A percentile compares a stretch with the other conserved stretches of the same genome.
phyloP scores from a whole-genome alignment of 2,329 filamentous ascomycete genomes.

The Clathrospora elynae region DNA sequence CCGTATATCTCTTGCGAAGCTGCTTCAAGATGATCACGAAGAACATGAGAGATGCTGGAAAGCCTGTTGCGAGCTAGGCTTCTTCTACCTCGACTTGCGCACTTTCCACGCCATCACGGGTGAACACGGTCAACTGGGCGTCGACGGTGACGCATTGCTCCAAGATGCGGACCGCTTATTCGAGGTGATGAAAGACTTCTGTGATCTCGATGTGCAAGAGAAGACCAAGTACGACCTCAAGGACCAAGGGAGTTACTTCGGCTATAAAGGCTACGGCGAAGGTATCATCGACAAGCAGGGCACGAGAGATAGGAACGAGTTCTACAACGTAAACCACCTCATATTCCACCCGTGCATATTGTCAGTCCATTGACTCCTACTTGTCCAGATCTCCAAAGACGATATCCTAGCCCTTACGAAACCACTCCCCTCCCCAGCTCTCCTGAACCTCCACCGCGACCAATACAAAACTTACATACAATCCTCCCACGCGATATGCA shows the following conservation, averaged over 20 bases:
- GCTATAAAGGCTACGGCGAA: slow-evolving; percentile 56
- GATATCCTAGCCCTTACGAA: slow-evolving; percentile 53
- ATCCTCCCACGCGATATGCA: slow-evolving; percentile 54
- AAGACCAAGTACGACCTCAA: slow-evolving; percentile 62
- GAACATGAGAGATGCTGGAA: slow-evolving; percentile 49
- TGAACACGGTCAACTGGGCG: background rate
- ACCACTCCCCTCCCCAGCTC: slow-evolving; percentile 50
- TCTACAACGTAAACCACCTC: slow-evolving; percentile 56
- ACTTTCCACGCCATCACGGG: background rate
- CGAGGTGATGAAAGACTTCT: slow-evolving; percentile 53
- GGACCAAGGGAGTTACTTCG: slow-evolving; percentile 58
- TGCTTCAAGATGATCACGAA: slow-evolving; percentile 42
- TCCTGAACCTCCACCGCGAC: slow-evolving; percentile 47
- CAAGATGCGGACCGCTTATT: slow-evolving; percentile 55
- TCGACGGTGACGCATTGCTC: slow-evolving; percentile 50
- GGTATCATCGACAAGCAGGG: slow-evolving; percentile 56
- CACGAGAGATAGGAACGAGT: slow-evolving; percentile 59
- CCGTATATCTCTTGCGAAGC: slow-evolving; percentile 49
- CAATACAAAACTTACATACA: slow-evolving; percentile 53
- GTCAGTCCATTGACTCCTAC: background rate
- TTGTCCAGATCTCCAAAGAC: slow-evolving; percentile 55
- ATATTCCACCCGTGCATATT: background rate
- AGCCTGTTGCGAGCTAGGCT: slow-evolving; percentile 57
- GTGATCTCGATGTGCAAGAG: slow-evolving; percentile 56
- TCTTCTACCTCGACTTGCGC: slow-evolving; percentile 62